Conservation (phyloP, 257 asterid species). For the Mentha longifolia region DNA sequence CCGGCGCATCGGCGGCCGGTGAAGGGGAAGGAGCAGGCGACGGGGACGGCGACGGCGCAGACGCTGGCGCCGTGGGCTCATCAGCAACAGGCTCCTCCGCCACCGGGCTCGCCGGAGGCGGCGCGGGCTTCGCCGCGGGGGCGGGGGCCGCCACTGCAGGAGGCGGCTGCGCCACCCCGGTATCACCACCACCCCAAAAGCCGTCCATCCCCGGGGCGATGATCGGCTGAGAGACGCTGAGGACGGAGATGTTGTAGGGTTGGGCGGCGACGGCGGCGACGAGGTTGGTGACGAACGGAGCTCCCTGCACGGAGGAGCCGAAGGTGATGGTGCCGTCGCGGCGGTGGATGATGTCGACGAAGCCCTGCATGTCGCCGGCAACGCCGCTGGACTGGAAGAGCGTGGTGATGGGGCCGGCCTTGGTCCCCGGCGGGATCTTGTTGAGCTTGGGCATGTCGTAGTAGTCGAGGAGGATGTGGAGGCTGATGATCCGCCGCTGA, state of each 20-base stretch:
- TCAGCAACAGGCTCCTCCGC: slow-evolving; percentile 24
- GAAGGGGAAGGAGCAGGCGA: slow-evolving; percentile 26
- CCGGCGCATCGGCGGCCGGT: slow-evolving; percentile 30
- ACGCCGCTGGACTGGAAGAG: slow-evolving; percentile 58
- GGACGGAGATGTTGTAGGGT: slow-evolving; percentile 70
- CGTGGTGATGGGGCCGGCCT: slow-evolving; percentile 49
- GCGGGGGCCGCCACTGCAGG: slow-evolving; percentile 45
- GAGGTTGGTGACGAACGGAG: slow-evolving; percentile 41
- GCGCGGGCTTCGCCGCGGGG: slow-evolving; percentile 5
- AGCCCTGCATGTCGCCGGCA: slow-evolving; percentile 60
- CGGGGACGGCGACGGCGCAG: slow-evolving; percentile 29
- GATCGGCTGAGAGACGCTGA: slow-evolving; percentile 52
- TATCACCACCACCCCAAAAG: not conserved
- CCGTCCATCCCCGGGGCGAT: slow-evolving; percentile 64
- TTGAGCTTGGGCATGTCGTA: slow-evolving; percentile 58
- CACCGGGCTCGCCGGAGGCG: slow-evolving; percentile 36
- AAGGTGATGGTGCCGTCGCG: slow-evolving; percentile 46
- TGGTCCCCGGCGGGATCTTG: slow-evolving; percentile 37
- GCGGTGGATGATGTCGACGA: slow-evolving; percentile 51
- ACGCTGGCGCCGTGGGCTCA: not conserved
- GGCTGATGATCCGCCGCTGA: slow-evolving; percentile 49
- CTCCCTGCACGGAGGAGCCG: slow-evolving; percentile 60
- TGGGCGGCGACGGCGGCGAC: slow-evolving; percentile 43
- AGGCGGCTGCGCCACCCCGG: slow-evolving; percentile 29
- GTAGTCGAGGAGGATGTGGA: slow-evolving; percentile 75